Conservation (phyloP, 129 eudicot species). For the Tagetes patula region DNA sequence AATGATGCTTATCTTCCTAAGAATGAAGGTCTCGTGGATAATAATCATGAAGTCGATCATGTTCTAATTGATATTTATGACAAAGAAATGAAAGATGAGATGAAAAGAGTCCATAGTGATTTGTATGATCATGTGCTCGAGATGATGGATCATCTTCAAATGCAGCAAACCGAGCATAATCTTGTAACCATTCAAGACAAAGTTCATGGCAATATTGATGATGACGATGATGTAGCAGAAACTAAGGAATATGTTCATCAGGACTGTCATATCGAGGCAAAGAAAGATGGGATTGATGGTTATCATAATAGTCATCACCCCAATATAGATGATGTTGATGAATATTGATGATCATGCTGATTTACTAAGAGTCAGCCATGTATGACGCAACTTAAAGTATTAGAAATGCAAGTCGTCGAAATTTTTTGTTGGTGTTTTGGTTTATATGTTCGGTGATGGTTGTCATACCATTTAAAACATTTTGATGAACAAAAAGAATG, state of each 20-base stretch:
- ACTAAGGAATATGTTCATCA: background rate
- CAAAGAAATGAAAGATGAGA: conserved; percentile 6
- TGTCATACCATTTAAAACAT: background rate
- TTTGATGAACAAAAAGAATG: background rate
- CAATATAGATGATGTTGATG: background rate
- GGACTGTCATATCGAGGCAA: background rate
- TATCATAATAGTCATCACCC: background rate
- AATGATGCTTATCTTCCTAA: too few species aligned
- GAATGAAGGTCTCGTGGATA: background rate
- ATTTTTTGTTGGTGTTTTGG: background rate
- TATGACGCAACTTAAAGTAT: background rate
- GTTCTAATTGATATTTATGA: background rate
- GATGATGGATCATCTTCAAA: conserved; percentile 5
- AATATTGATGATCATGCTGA: background rate
- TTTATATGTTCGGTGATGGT: background rate
- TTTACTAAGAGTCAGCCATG: background rate
- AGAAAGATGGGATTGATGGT: background rate
- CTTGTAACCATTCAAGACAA: too few species aligned
- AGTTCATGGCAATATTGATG: background rate
- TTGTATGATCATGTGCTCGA: background rate
- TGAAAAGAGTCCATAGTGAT: background rate
- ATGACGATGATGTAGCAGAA: background rate
- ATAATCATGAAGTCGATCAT: background rate
- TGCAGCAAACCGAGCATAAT: background rate
- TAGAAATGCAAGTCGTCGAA: background rate